Evolutionary conservation across 2,329 filamentous ascomycete genomes (phyloP).

Genomic region (Colletotrichum filicis): DNA sequence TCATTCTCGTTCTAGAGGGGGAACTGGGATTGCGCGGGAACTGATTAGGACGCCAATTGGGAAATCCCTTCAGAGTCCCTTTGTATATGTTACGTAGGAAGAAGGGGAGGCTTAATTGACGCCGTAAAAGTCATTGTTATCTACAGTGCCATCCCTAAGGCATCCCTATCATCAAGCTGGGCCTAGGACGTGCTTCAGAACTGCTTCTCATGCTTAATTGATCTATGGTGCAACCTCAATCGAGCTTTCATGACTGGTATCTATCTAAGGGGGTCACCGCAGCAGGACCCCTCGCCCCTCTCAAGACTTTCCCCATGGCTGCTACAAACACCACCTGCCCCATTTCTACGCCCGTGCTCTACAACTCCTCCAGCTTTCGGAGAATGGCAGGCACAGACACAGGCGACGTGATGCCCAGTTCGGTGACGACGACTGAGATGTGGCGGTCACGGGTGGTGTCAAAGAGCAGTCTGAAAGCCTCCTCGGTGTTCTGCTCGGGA

Average conservation of each 20-base stretch:
- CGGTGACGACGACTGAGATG: conserved; percentile 89
- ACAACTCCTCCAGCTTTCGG: conserved; percentile 67
- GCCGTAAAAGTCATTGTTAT: conserved; percentile 18
- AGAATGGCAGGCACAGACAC: conserved; percentile 80
- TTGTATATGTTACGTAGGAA: conserved; percentile 25
- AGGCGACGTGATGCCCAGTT: conserved; percentile 87
- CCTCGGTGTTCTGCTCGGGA: conserved; percentile 72
- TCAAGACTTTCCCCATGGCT: background rate
- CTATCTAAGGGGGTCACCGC: background rate
- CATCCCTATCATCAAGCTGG: background rate
- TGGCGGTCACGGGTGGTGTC: conserved; percentile 91
- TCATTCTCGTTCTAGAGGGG: background rate
- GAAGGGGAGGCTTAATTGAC: conserved; percentile 25
- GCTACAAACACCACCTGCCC: background rate
- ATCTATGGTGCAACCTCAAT: conserved; percentile 12
- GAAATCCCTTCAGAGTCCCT: background rate
- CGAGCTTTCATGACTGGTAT: conserved; percentile 24
- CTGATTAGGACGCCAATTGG: background rate
- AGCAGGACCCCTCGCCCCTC: background rate
- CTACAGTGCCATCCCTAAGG: background rate
- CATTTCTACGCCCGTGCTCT: conserved; percentile 38
- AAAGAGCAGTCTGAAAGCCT: conserved; percentile 77
- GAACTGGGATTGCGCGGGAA: background rate
- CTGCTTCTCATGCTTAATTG: background rate
- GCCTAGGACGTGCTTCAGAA: background rate